Percentiles rank a stretch among this genome's conserved stretches.
Evolutionary conservation across 2,329 filamentous ascomycete genomes (phyloP).

Genomic region (Amylocarpus encephaloides): DNA sequence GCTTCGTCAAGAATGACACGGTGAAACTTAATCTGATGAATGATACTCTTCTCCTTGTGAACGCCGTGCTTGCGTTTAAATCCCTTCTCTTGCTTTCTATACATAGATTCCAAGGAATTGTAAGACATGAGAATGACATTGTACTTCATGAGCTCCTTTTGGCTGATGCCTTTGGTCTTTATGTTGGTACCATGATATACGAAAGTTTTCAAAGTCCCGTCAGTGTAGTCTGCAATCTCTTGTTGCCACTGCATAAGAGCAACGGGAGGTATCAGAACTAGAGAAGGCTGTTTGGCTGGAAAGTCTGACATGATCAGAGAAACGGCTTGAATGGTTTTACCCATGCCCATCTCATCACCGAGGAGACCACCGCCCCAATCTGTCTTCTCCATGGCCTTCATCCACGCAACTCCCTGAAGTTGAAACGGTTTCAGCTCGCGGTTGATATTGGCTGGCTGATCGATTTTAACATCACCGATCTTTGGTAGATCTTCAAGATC

Average conservation of each 20-base stretch:
- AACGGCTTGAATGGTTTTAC: conserved; percentile 97
- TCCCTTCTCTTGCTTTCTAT: conserved; percentile 87
- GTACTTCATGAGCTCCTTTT: conserved; percentile 70
- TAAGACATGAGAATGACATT: conserved; percentile 98
- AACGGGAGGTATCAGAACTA: conserved; percentile 88
- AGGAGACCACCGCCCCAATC: conserved; percentile 84
- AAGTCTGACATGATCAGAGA: conserved; percentile 98
- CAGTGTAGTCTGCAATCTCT: conserved; percentile 75
- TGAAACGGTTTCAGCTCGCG: conserved; percentile 89
- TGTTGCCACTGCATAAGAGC: conserved; percentile 93
- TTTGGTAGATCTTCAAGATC: conserved; percentile 62
- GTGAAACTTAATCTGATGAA: conserved; percentile 84
- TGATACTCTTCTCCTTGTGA: conserved; percentile 70
- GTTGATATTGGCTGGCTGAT: conserved; percentile 71
- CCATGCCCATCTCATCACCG: conserved; percentile 97
- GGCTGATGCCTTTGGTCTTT: conserved; percentile 70
- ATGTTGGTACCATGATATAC: conserved; percentile 83
- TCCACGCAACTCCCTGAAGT: conserved; percentile 89
- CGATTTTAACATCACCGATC: conserved; percentile 56
- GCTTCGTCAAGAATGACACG: conserved; percentile 91
- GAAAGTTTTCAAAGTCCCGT: conserved; percentile 83
- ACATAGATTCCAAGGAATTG: conserved; percentile 83
- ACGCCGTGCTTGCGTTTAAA: conserved; percentile 74
- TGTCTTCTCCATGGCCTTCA: conserved; percentile 81
- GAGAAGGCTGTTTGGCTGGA: conserved; percentile 71